These are phyloP conservation scores for Cetraspora pellucida DNA, from an alignment of 192 early-diverging fungal species.

Conservation along the genomic window DNA sequence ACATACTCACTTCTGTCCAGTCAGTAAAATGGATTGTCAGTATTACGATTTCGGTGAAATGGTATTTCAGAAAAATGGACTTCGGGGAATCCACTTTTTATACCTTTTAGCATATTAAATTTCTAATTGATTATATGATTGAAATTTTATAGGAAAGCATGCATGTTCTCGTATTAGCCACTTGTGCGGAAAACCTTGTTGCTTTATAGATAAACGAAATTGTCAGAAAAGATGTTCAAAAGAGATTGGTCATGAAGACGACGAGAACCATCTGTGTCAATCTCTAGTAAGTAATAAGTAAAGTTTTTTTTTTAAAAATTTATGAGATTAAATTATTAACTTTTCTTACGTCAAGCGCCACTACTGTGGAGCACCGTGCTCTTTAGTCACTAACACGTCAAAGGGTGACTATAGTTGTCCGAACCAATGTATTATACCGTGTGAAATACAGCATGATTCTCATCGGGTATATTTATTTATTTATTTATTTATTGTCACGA, in stretches of 20 bases:
- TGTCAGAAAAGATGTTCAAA: slow-evolving; percentile 34
- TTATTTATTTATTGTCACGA: background rate
- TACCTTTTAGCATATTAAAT: too few species aligned
- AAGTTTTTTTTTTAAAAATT: too few species aligned
- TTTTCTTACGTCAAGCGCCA: background rate
- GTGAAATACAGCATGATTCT: background rate
- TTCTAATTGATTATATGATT: too few species aligned
- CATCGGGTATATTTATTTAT: background rate
- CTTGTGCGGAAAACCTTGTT: slow-evolving; percentile 6
- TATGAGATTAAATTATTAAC: background rate
- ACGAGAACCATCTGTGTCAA: slow-evolving; percentile 21
- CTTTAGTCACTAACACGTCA: slow-evolving; percentile 14
- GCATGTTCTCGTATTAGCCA: slow-evolving; percentile 7
- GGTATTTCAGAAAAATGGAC: too few species aligned
- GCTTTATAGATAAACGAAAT: background rate
- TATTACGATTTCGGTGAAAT: too few species aligned
- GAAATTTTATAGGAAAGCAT: background rate
- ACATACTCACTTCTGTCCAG: too few species aligned
- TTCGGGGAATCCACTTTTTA: too few species aligned
- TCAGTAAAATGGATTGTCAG: too few species aligned
- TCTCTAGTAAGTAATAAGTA: background rate
- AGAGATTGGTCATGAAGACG: slow-evolving; percentile 27
- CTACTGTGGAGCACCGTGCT: slow-evolving; percentile 34
- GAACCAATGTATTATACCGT: slow-evolving; percentile 19
- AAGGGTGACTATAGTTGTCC: slow-evolving; percentile 25